Conservation (phyloP, 2,329 filamentous ascomycete species). For the Diaporthe humulicola region DNA sequence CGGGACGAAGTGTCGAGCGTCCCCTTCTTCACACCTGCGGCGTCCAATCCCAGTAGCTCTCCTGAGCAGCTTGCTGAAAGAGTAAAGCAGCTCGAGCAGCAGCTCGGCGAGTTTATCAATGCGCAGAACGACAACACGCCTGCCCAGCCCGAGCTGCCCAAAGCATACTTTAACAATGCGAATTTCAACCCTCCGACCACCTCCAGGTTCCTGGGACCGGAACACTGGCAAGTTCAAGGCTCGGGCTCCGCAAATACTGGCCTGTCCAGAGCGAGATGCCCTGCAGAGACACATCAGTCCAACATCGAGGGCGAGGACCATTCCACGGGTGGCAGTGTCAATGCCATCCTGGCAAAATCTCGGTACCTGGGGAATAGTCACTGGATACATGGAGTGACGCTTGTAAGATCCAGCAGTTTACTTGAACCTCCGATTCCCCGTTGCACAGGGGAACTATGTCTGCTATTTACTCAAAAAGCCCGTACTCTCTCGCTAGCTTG, state of each 20-base stretch:
- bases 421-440: neutral
- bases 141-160: slow-evolving; percentile 43
- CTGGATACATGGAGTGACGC: slow-evolving; percentile 63
- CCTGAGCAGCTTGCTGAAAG: slow-evolving; percentile 49
- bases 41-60: neutral
- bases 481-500: neutral
- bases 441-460: no score
- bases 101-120: slow-evolving; percentile 48
- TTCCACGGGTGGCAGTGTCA: slow-evolving; percentile 50
- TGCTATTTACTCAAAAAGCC: neutral
- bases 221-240: slow-evolving; percentile 20
- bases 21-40: neutral
- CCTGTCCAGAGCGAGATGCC: neutral
- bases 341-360: slow-evolving; percentile 65
- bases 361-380: slow-evolving; percentile 70
- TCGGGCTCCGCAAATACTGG: neutral
- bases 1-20: slow-evolving; percentile 27
- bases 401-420: slow-evolving; percentile 53
- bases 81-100: slow-evolving; percentile 59
- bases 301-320: slow-evolving; percentile 35
- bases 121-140: slow-evolving; percentile 36
- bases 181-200: slow-evolving; percentile 59
- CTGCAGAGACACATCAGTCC: neutral
- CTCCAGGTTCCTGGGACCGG: slow-evolving; percentile 51
- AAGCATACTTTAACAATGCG: slow-evolving; percentile 53